Percentiles rank a stretch among this genome's conserved stretches.
Evolutionary conservation across 2,329 filamentous ascomycete species (phyloP).

Genomic region (Aureobasidium leucospermi): DNA sequence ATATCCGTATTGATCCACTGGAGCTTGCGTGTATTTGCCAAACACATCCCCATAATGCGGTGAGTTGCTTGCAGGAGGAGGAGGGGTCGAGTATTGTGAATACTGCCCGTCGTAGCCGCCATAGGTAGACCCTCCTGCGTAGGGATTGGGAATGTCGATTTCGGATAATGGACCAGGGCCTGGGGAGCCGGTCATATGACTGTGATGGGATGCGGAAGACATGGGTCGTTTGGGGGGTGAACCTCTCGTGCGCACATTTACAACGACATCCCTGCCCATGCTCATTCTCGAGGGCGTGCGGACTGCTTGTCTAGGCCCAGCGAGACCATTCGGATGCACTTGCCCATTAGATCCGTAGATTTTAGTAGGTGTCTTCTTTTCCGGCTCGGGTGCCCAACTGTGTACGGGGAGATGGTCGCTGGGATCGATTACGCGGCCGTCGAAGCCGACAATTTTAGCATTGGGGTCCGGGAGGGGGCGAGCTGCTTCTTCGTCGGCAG

Average conservation of each 20-base stretch:
- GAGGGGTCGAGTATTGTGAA: neutral
- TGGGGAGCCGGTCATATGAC: conserved; percentile 27
- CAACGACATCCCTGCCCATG: conserved; percentile 25
- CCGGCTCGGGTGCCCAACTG: conserved; percentile 70
- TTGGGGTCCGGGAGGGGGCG: conserved; percentile 25
- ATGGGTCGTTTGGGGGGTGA: conserved; percentile 33
- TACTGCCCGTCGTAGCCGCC: conserved; percentile 16
- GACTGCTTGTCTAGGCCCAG: neutral
- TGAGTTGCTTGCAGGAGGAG: neutral
- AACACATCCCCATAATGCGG: conserved; percentile 12
- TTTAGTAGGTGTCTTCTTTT: conserved; percentile 44
- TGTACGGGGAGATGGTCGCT: conserved; percentile 73
- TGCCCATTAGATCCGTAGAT: conserved; percentile 29
- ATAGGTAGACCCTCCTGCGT: conserved; percentile 47
- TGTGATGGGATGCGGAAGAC: conserved; percentile 33
- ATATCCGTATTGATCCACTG: conserved; percentile 1
- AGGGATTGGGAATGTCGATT: conserved; percentile 37
- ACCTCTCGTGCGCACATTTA: conserved; percentile 26
- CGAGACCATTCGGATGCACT: conserved; percentile 24
- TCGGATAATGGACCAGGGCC: conserved; percentile 16
- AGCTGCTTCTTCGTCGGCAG: conserved; percentile 18
- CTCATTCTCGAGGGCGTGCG: conserved; percentile 13
- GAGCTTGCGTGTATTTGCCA: neutral
- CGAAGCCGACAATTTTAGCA: conserved; percentile 67
- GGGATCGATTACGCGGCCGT: conserved; percentile 70